Conservation (phyloP, 768 basidiomycete genomes). For the Leccinellum rugosiceps region DNA sequence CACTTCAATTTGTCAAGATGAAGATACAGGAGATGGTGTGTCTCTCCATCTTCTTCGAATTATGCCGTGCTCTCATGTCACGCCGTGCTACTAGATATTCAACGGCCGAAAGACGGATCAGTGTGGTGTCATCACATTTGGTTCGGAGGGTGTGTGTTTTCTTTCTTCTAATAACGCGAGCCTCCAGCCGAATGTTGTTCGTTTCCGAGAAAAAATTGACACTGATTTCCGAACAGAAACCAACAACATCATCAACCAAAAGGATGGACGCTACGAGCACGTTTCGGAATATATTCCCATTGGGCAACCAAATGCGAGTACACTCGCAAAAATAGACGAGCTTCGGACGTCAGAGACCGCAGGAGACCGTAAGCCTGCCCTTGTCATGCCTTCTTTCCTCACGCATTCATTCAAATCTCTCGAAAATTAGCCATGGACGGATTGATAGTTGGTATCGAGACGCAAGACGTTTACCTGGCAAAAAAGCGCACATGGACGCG, state of each 20-base stretch:
- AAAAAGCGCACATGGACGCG: constrained; percentile 83
- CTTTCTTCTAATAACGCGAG: background rate
- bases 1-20: constrained; percentile 82
- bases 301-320: constrained; percentile 59
- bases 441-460: constrained; percentile 81
- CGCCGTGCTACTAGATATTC: constrained; percentile 59
- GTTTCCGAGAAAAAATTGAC: background rate
- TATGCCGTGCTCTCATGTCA: background rate
- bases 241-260: constrained; percentile 57
- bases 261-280: constrained; percentile 68
- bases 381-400: background rate
- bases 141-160: constrained; percentile 58
- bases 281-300: constrained; percentile 71
- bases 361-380: constrained; percentile 60
- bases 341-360: constrained; percentile 51
- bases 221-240: constrained; percentile 44
- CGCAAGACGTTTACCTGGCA: constrained; percentile 62
- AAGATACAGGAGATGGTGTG: constrained; percentile 89
- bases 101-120: constrained; percentile 91
- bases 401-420: background rate
- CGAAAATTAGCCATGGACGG: constrained; percentile 70
- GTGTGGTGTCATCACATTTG: constrained; percentile 86
- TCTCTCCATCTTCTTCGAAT: background rate
- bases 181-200: background rate
- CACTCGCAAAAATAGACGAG: constrained; percentile 61